Evolutionary conservation across 768 basidiomycete species (phyloP).

Genomic region (Fomitopsis pulvina): DNA sequence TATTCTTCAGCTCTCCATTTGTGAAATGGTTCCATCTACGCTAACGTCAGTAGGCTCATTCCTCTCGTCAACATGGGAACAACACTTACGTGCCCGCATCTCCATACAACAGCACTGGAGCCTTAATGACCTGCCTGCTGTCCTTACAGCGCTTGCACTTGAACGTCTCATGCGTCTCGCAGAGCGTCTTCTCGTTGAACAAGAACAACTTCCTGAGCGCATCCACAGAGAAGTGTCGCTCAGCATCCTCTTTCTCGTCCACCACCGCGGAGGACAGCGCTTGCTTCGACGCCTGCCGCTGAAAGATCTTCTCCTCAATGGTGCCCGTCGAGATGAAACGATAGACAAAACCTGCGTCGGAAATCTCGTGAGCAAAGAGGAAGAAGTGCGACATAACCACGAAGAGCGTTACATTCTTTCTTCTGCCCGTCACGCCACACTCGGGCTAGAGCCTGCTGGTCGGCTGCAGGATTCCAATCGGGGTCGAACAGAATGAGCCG

Average conservation of each 20-base stretch:
- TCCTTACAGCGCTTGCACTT: constrained; percentile 91
- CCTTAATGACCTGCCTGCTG: constrained; percentile 77
- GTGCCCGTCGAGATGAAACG: constrained; percentile 96
- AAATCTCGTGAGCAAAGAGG: not conserved
- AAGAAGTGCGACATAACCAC: not conserved
- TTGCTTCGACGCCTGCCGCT: constrained; percentile 93
- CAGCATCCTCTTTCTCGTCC: constrained; percentile 92
- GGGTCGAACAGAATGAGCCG: constrained; percentile 94
- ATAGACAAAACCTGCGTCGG: constrained; percentile 81
- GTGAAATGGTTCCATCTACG: constrained; percentile 96
- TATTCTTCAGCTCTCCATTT: constrained; percentile 78
- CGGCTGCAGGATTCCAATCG: constrained; percentile 97
- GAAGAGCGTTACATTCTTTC: constrained; percentile 81
- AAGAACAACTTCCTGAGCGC: constrained; percentile 85
- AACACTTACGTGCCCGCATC: constrained; percentile 89
- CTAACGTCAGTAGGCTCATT: not conserved
- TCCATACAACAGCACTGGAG: constrained; percentile 85
- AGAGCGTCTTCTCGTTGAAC: constrained; percentile 80
- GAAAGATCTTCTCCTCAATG: constrained; percentile 99
- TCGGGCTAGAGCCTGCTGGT: constrained; percentile 96
- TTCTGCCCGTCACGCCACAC: constrained; percentile 99
- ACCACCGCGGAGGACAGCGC: constrained; percentile 97
- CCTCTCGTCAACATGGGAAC: not conserved
- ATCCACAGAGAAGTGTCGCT: constrained; percentile 91
- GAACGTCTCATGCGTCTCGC: constrained; percentile 97